Evolutionary conservation across 805 yeast genomes (phyloP).

Genomic region (Saccharomycopsis sp.): DNA sequence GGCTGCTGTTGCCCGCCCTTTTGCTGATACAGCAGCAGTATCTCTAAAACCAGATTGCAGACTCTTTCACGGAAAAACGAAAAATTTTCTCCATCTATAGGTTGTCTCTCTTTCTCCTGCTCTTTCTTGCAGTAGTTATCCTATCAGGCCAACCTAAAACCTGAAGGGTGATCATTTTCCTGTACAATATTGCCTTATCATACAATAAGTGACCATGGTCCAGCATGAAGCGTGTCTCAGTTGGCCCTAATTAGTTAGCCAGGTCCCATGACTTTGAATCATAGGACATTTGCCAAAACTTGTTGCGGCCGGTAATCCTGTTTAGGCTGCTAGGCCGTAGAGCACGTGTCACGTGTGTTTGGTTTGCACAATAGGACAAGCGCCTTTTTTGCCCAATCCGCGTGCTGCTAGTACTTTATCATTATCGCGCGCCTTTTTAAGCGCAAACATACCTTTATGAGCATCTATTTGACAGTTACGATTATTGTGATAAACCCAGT

Average conservation of each 20-base stretch:
- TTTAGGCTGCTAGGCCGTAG: not conserved
- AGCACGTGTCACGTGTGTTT: not conserved
- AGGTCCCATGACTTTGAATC: not conserved
- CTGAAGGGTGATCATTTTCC: not conserved
- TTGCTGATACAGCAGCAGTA: too few species aligned
- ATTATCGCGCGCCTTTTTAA: too few species aligned
- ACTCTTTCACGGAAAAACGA: not conserved
- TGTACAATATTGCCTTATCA: not conserved
- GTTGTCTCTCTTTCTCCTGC: not conserved
- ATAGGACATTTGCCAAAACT: not conserved
- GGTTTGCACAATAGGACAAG: too few species aligned
- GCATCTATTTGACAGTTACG: too few species aligned
- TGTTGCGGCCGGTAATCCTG: not conserved
- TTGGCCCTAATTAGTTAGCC: not conserved
- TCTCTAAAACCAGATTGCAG: too few species aligned
- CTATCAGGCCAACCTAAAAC: not conserved
- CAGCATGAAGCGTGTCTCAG: not conserved
- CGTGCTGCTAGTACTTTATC: too few species aligned
- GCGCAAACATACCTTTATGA: too few species aligned
- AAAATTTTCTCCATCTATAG: not conserved
- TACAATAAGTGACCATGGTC: not conserved
- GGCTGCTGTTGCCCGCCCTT: too few species aligned
- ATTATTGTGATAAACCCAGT: too few species aligned
- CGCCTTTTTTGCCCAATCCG: too few species aligned
- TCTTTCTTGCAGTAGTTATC: too few species aligned